A percentile compares a stretch with the other conserved stretches of the same genome.
Conservation (phyloP, 2,329 filamentous ascomycete species). For the Teratosphaeria viscida region DNA sequence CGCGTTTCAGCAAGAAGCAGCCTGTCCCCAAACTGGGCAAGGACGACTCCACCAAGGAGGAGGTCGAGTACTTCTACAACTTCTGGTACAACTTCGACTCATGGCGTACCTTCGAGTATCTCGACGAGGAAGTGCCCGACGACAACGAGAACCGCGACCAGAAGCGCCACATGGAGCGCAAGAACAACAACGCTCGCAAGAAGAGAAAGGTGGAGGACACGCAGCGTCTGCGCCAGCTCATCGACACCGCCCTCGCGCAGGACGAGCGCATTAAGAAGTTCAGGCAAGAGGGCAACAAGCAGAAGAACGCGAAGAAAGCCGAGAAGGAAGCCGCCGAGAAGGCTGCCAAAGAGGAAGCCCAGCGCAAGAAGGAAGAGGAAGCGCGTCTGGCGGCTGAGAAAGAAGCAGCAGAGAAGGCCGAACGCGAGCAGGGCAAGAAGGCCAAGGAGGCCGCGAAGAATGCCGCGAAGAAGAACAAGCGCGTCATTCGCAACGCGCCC, state of each 20-base stretch:
- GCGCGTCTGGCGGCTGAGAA: slow-evolving; percentile 70
- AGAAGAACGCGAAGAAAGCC: slow-evolving; percentile 89
- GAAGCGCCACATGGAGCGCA: slow-evolving; percentile 95
- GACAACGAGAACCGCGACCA: slow-evolving; percentile 99
- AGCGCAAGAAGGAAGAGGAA: slow-evolving; percentile 73
- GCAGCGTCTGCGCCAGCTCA: slow-evolving; percentile 73
- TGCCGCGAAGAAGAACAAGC: slow-evolving; percentile 99
- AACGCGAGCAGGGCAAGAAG: slow-evolving; percentile 82
- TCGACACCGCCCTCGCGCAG: slow-evolving; percentile 72
- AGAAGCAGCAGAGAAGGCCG: slow-evolving; percentile 74
- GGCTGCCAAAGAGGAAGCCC: slow-evolving; percentile 73
- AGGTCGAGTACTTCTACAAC: slow-evolving; percentile 96
- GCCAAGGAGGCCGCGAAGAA: slow-evolving; percentile 98
- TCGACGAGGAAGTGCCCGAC: slow-evolving; percentile 96
- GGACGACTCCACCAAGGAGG: slow-evolving; percentile 72
- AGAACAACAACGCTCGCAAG: slow-evolving; percentile 94
- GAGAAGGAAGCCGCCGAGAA: slow-evolving; percentile 90
- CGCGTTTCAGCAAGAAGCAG: slow-evolving; percentile 80
- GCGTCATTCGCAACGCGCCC: slow-evolving; percentile 81
- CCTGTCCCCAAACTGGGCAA: slow-evolving; percentile 81
- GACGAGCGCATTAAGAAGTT: slow-evolving; percentile 98
- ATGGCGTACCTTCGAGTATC: slow-evolving; percentile 95
- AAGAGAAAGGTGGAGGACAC: slow-evolving; percentile 99
- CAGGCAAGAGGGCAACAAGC: slow-evolving; percentile 78
- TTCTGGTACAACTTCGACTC: slow-evolving; percentile 99